Percentiles rank a stretch among this genome's conserved stretches.
Conservation (phyloP, 1,284 basidiomycete genomes). For the Ceratobasidium sp. region DNA sequence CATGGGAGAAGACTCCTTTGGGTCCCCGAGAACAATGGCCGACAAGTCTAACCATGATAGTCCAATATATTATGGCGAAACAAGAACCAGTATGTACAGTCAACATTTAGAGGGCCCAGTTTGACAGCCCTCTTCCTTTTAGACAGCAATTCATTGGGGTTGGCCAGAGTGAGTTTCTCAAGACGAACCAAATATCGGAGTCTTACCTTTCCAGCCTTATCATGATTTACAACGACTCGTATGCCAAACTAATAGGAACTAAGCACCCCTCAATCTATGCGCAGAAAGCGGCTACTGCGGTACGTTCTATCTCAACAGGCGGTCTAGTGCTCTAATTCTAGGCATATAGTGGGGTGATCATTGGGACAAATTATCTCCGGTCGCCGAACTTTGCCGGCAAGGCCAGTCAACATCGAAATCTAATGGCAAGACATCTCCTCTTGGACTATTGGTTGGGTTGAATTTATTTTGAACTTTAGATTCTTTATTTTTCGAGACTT, state of each 20-base stretch:
- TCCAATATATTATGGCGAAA: conserved; percentile 16
- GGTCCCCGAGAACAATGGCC: conserved; percentile 32
- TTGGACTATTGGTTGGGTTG: not conserved
- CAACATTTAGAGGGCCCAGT: not conserved
- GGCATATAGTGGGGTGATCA: conserved; percentile 38
- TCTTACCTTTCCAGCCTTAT: not conserved
- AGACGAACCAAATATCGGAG: not conserved
- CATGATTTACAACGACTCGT: conserved; percentile 41
- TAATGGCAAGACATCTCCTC: not conserved
- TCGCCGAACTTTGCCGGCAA: not conserved
- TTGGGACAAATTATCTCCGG: conserved; percentile 19
- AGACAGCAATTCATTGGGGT: not conserved
- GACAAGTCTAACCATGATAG: not conserved
- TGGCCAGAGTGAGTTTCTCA: conserved; percentile 8
- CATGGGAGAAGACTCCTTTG: conserved; percentile 37
- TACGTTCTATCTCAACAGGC: not conserved
- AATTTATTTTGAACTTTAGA: too few species aligned
- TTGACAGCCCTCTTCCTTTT: not conserved
- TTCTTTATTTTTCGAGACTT: not conserved
- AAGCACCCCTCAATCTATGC: conserved; percentile 33
- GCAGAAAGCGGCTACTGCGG: conserved; percentile 1
- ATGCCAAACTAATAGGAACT: conserved; percentile 25
- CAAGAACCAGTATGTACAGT: conserved; percentile 8
- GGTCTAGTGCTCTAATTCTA: not conserved
- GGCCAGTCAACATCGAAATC: not conserved